Evolutionary conservation across 176 grass and related monocot genomes (phyloP).

Genomic region (Pharus latifolius): DNA sequence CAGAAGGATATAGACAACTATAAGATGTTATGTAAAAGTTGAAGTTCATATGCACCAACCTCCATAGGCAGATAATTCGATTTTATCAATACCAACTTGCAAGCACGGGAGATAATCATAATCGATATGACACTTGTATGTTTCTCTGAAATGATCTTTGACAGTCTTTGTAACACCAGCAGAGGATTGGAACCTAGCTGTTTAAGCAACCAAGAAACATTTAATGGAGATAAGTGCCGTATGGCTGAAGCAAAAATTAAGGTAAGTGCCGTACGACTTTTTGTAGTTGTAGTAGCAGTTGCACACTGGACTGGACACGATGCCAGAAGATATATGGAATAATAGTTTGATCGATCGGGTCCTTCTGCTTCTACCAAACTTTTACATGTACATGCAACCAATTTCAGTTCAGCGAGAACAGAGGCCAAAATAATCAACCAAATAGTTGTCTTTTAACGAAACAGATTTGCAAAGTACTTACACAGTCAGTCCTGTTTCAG

Average conservation of each 20-base stretch:
- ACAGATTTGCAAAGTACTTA: too few relatives aligned
- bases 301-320: too few relatives aligned
- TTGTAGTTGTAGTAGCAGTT: too few relatives aligned
- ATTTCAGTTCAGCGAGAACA: too few relatives aligned
- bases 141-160: constrained; percentile 47
- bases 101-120: constrained; percentile 49
- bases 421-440: too few relatives aligned
- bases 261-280: too few relatives aligned
- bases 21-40: background rate
- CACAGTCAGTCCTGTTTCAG: too few relatives aligned
- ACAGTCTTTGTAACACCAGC: constrained; percentile 5
- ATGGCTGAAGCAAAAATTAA: background rate
- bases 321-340: too few relatives aligned
- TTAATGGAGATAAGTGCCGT: background rate
- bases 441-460: too few relatives aligned
- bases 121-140: constrained; percentile 22
- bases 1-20: background rate
- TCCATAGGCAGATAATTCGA: constrained; percentile 76
- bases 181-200: constrained; percentile 20
- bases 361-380: too few relatives aligned
- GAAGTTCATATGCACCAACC: constrained; percentile 22
- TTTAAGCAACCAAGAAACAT: background rate
- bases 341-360: too few relatives aligned
- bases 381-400: too few relatives aligned
- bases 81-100: constrained; percentile 49